Conservation (phyloP, 331 rosid species). For the Prunus yedoensis region DNA sequence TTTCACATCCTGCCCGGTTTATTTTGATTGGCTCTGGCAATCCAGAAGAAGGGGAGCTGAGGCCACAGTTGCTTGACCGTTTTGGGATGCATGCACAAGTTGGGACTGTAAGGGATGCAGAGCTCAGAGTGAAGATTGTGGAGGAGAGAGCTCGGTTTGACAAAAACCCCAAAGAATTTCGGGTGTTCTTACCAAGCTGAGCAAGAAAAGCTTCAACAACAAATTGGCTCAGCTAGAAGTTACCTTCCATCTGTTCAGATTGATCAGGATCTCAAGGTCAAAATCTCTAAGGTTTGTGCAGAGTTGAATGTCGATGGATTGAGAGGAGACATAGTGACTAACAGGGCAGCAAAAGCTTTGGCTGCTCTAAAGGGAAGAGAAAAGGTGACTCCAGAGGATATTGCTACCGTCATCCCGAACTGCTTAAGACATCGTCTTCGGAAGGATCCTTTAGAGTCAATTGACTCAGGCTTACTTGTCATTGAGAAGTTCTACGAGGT, state of each 20-base stretch:
- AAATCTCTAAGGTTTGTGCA: constrained; percentile 82
- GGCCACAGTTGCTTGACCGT: constrained; percentile 95
- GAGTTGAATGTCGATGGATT: constrained; percentile 95
- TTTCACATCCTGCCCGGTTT: constrained; percentile 92
- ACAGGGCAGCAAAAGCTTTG: constrained; percentile 88
- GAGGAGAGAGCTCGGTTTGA: constrained; percentile 93
- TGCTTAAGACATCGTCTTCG: constrained; percentile 93
- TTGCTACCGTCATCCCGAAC: constrained; percentile 94
- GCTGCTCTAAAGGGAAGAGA: constrained; percentile 88
- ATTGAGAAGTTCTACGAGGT: constrained; percentile 86
- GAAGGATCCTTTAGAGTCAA: constrained; percentile 94
- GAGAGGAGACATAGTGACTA: constrained; percentile 93
- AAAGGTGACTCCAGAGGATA: constrained; percentile 68
- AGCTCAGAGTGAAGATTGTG: constrained; percentile 91
- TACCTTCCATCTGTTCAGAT: constrained; percentile 66
- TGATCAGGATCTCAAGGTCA: constrained; percentile 76
- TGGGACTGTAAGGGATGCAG: constrained; percentile 95
- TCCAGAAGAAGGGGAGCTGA: constrained; percentile 98
- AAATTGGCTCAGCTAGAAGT: constrained; percentile 71
- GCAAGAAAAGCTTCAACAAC: constrained; percentile 74
- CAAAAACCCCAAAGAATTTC: constrained; percentile 71
- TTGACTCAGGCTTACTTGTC: constrained; percentile 91
- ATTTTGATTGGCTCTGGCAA: constrained; percentile 93
- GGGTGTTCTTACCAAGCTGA: constrained; percentile 57
- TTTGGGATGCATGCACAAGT: constrained; percentile 99